These are phyloP conservation scores for Talaromyces atroroseus DNA, from an alignment of 2,329 filamentous ascomycete species.

Conservation along the genomic window DNA sequence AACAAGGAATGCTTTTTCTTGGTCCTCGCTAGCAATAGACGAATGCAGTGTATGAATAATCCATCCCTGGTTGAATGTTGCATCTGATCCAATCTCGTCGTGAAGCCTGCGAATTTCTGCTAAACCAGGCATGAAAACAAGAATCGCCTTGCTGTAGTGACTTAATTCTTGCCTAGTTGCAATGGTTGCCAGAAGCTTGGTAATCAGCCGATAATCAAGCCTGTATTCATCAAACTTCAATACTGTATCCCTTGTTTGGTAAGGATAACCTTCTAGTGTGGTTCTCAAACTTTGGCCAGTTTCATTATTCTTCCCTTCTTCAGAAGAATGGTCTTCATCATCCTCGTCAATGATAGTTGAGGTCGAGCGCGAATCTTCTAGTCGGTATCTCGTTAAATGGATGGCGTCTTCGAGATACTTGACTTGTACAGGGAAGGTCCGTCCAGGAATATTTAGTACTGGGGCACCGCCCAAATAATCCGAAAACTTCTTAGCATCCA, in stretches of 20 bases:
- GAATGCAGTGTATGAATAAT: constrained; percentile 87
- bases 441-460: constrained; percentile 81
- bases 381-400: constrained; percentile 70
- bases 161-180: constrained; percentile 61
- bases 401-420: constrained; percentile 89
- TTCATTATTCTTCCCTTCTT: constrained; percentile 45
- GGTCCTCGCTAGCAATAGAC: constrained; percentile 90
- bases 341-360: constrained; percentile 39
- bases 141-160: constrained; percentile 77
- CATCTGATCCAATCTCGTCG: constrained; percentile 73
- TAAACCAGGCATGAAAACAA: constrained; percentile 94
- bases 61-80: constrained; percentile 71
- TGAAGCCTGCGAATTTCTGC: constrained; percentile 87
- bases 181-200: constrained; percentile 71
- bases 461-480: constrained; percentile 80
- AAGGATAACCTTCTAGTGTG: constrained; percentile 67
- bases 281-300: constrained; percentile 55
- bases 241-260: constrained; percentile 68
- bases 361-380: constrained; percentile 54
- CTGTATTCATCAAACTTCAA: constrained; percentile 81
- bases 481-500: constrained; percentile 88
- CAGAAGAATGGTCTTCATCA: constrained; percentile 39
- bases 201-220: constrained; percentile 82
- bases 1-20: constrained; percentile 84
- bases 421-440: constrained; percentile 87